Evolutionary conservation across 2,329 filamentous ascomycete genomes (phyloP).

Genomic region (Metarhizium album): DNA sequence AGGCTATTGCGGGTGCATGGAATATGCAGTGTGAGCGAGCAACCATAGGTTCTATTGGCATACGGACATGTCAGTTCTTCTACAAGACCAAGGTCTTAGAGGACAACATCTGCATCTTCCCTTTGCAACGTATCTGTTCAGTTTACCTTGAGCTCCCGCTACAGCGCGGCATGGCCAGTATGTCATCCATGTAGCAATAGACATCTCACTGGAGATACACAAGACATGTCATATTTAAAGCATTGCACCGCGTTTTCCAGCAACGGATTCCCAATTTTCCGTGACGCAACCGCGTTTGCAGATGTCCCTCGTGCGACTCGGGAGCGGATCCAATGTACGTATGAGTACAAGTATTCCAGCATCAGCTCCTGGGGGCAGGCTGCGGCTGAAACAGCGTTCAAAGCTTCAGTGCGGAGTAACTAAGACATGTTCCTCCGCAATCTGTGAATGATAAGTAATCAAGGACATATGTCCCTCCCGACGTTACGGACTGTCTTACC

Average conservation of each 20-base stretch:
- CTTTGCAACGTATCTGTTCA: not conserved
- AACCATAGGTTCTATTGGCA: not conserved
- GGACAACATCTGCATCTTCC: not conserved
- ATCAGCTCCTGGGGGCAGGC: slow-evolving; percentile 1
- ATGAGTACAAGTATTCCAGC: slow-evolving; percentile 17
- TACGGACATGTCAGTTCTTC: not conserved
- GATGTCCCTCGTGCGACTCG: not conserved
- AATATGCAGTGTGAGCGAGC: not conserved
- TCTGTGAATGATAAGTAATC: not conserved
- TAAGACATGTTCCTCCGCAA: not conserved
- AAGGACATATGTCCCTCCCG: not conserved
- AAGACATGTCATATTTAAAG: not conserved
- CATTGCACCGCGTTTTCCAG: slow-evolving; percentile 29
- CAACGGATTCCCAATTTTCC: slow-evolving; percentile 5
- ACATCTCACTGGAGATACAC: not conserved
- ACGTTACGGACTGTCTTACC: not conserved
- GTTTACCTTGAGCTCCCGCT: not conserved
- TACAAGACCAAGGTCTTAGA: not conserved
- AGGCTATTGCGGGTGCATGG: not conserved
- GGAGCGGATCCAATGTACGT: not conserved
- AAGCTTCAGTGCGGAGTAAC: not conserved
- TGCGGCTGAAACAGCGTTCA: not conserved
- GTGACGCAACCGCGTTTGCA: not conserved
- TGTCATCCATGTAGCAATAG: not conserved
- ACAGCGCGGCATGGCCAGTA: not conserved